Evolutionary conservation across 2,329 filamentous ascomycete species (phyloP), one percentile per base, ranked within the genome.

Genomic region (Bipolaris bicolor): DNA sequence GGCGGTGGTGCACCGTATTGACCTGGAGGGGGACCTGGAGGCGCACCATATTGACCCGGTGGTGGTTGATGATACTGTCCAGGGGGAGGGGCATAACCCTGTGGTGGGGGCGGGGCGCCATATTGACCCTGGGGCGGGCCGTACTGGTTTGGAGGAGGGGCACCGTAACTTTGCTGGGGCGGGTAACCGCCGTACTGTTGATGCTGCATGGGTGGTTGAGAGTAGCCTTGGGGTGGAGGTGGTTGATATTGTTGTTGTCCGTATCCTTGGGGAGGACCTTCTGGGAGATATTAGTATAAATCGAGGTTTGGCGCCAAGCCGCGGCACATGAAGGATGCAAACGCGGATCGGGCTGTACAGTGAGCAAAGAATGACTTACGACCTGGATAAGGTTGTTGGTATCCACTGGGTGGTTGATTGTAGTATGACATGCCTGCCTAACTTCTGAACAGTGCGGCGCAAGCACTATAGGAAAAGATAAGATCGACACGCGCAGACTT

Each of bases 161-260:
- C 73, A 37, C 76, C 76, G 54, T 66, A 70, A 26, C 65, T 62
- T 50, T 71, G 68, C 60, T 71, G 69, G 40, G 64, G 74, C 48
- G 67, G 74, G 55, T 79, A 77, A 44, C 64, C 63, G 20, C 61
- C 66, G 50, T 66, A 68, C 26, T 69, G 64, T 56, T 76, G 66
- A 15, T 73, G 68, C 49, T 76, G 71, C 59, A 71, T 67, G 55
- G 65, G 68, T 31, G 64, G 74, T 55, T 76, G 77, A 37, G 75
- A 54, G 60, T 67, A 68, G 22, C 65, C 53, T 44, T 58, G 61
- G 40, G 63, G 60, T 57, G 60, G 63, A 37, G 56, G 65, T 52
- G 57, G 60, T 34, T 56, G 41, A 40, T 59, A 62, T 22, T 57
- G 54, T 22, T 46, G 57, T 49, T 66, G 67, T 45, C 65, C 67